phyloP scores from a whole-genome alignment of 257 asterid genomes.

The Rehmannia glutinosa region DNA sequence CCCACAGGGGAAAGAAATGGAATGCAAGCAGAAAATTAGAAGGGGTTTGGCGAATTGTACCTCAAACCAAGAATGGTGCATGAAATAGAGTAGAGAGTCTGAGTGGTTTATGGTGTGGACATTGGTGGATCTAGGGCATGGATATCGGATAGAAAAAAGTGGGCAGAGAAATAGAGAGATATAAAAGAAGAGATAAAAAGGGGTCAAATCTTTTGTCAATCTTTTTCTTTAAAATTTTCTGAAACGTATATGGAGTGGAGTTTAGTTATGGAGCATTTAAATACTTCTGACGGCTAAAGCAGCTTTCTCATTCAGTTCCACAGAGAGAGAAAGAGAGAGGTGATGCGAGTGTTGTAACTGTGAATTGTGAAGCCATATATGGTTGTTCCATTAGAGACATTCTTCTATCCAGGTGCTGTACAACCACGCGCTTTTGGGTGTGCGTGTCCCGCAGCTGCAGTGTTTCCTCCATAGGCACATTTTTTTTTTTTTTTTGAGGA shows the following conservation, averaged over 20 bases:
- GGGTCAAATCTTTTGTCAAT: conserved; percentile 10
- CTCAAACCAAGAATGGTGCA: conserved; percentile 7
- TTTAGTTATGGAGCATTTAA: conserved; percentile 13
- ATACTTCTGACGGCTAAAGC: conserved; percentile 12
- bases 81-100: conserved; percentile 8
- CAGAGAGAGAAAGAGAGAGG: conserved; percentile 11
- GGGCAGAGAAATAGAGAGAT: not conserved
- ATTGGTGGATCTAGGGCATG: conserved; percentile 62
- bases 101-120: conserved; percentile 13
- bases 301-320: not conserved
- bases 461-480: not conserved
- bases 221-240: not conserved
- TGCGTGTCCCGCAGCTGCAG: not conserved
- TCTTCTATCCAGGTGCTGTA: conserved; percentile 15
- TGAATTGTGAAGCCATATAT: conserved; percentile 2
- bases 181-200: conserved; percentile 10
- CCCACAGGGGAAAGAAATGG: not conserved
- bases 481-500: no score
- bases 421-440: conserved; percentile 29
- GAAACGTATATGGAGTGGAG: conserved; percentile 1
- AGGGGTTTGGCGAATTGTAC: conserved; percentile 14
- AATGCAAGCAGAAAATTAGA: conserved; percentile 13
- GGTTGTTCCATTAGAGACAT: conserved; percentile 37
- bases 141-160: conserved; percentile 15
- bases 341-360: not conserved